phyloP scores from a whole-genome alignment of 495 filamentous ascomycete genomes.

The Zalerion maritima region DNA sequence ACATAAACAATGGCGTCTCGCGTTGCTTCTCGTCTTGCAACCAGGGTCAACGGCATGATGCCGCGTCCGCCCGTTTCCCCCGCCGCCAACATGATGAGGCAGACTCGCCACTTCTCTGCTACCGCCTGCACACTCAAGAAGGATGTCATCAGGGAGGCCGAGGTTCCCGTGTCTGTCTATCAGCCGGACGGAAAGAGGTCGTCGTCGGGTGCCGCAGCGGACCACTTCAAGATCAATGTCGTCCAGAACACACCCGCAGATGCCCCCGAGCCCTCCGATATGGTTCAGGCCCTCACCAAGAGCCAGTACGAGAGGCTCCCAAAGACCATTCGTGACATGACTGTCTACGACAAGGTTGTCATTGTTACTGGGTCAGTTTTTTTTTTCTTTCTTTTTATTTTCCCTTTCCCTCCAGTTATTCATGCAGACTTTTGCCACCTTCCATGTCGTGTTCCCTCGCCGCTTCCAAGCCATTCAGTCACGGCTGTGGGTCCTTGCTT shows the following conservation, averaged over 20 bases:
- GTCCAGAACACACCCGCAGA: slow-evolving; percentile 36
- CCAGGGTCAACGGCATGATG: too few species aligned
- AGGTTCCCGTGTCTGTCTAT: slow-evolving; percentile 35
- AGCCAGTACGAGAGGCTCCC: slow-evolving; percentile 34
- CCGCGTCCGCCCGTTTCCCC: slow-evolving; percentile 8
- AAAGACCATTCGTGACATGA: slow-evolving; percentile 47
- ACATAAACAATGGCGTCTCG: slow-evolving; percentile 23
- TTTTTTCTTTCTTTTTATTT: slow-evolving; percentile 3
- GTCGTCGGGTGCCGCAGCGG: slow-evolving; percentile 31
- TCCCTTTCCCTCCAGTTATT: too few species aligned
- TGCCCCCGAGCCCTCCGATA: slow-evolving; percentile 17
- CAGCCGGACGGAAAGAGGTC: slow-evolving; percentile 25
- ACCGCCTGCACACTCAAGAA: slow-evolving; percentile 22
- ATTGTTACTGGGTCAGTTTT: slow-evolving; percentile 53
- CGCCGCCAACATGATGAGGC: slow-evolving; percentile 6
- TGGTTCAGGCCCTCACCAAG: slow-evolving; percentile 27
- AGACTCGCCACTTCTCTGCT: slow-evolving; percentile 23
- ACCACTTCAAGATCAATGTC: slow-evolving; percentile 65
- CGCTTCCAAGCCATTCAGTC: too few species aligned
- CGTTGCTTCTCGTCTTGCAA: slow-evolving; percentile 11
- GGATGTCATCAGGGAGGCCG: slow-evolving; percentile 34
- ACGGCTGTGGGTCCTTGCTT: too few species aligned
- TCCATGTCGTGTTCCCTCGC: too few species aligned
- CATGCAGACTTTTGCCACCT: too few species aligned
- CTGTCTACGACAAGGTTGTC: slow-evolving; percentile 49